These are phyloP conservation scores for Lachancea mirantina DNA, from an alignment of 805 yeast genomes.

Conservation along the genomic window DNA sequence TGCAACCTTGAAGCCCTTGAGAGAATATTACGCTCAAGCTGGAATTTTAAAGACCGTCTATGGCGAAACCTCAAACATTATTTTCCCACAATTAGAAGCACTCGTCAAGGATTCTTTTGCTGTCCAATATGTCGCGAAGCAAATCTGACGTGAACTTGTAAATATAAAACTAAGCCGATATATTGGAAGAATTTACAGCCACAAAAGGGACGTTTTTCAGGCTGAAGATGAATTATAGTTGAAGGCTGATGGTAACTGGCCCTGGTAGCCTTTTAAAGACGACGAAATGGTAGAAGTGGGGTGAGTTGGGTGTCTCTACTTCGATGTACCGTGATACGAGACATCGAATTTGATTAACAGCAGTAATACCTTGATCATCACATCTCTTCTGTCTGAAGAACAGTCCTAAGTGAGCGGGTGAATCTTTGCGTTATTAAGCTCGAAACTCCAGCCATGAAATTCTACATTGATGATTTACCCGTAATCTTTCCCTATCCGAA, in stretches of 20 bases:
- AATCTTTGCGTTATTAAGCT: too few species aligned
- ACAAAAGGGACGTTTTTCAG: too few species aligned
- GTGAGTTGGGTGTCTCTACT: too few species aligned
- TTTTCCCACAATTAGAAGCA: conserved; percentile 59
- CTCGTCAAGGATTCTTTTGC: conserved; percentile 34
- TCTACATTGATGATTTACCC: conserved; percentile 91
- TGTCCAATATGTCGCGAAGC: too few species aligned
- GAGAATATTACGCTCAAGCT: conserved; percentile 46
- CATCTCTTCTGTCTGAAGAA: too few species aligned
- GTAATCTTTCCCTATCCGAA: conserved; percentile 93
- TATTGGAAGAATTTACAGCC: too few species aligned
- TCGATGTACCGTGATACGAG: too few species aligned
- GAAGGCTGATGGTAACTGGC: background rate
- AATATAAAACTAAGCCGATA: too few species aligned
- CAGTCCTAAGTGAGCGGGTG: too few species aligned
- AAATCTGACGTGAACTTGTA: too few species aligned
- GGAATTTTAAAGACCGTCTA: conserved; percentile 49
- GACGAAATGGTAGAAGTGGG: background rate
- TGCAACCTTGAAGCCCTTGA: conserved; percentile 53
- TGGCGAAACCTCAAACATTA: conserved; percentile 80
- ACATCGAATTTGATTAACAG: too few species aligned
- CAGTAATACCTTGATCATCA: too few species aligned
- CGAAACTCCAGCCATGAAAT: conserved; percentile 39
- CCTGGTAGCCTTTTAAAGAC: background rate
- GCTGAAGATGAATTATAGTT: background rate